phyloP scores from a whole-genome alignment of 345 rosid species.

The Bretschneidera sinensis region DNA sequence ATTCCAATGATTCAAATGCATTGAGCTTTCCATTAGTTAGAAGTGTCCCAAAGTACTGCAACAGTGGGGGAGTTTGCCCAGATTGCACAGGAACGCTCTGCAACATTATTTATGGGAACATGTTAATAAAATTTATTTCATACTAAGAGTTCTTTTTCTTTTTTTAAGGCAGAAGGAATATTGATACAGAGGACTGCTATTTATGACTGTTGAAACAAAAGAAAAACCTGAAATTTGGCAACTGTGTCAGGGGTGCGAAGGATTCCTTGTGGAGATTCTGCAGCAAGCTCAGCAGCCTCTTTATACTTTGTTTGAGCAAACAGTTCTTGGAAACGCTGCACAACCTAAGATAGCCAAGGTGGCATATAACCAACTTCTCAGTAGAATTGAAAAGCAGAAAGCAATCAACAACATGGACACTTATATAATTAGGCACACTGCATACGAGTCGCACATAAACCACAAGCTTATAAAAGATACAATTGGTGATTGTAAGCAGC shows the following conservation, averaged over 20 bases:
- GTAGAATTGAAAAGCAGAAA: background rate
- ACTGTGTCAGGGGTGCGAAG: constrained; percentile 97
- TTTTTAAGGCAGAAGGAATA: constrained; percentile 7
- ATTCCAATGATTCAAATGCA: constrained; percentile 92
- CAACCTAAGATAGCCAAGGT: constrained; percentile 58
- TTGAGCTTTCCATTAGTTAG: constrained; percentile 93
- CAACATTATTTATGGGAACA: constrained; percentile 12
- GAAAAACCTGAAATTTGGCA: constrained; percentile 87
- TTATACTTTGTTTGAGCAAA: constrained; percentile 98
- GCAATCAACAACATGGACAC: background rate
- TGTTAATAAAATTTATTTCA: constrained; percentile 6
- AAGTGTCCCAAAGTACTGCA: constrained; percentile 98
- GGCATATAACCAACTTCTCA: constrained; percentile 12
- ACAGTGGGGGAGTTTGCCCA: constrained; percentile 95
- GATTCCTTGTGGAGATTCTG: constrained; percentile 97
- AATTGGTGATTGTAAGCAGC: too few species aligned
- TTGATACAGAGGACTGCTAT: background rate
- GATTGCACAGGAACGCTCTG: constrained; percentile 99
- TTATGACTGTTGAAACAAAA: constrained; percentile 11
- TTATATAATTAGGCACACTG: background rate
- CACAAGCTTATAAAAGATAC: too few species aligned
- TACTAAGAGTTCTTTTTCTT: constrained; percentile 5
- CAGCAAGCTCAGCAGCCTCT: constrained; percentile 99
- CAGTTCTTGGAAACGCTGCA: constrained; percentile 94
- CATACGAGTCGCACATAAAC: too few species aligned